Conservation (phyloP, 2,329 filamentous ascomycete species). For the Lecanoromycetidae sp. region DNA sequence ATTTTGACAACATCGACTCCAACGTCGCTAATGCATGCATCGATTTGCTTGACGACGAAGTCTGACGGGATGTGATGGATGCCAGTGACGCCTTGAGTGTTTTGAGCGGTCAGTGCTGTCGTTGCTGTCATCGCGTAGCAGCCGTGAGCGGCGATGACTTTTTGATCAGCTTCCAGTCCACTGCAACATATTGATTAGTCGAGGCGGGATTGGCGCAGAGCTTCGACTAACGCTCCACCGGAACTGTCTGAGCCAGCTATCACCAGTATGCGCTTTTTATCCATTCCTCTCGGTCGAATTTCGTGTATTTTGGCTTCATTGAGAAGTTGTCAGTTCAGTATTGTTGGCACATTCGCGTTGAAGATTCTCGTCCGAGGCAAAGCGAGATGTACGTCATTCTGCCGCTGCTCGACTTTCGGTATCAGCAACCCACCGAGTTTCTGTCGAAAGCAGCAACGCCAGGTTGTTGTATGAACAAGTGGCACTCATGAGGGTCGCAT, state of each 20-base stretch:
- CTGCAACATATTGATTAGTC: too few species aligned
- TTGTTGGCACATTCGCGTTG: background rate
- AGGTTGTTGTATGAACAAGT: too few species aligned
- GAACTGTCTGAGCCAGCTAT: conserved; percentile 87
- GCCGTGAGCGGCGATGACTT: conserved; percentile 80
- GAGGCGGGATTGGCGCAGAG: conserved; percentile 8
- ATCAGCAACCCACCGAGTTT: background rate
- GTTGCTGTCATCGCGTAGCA: conserved; percentile 96
- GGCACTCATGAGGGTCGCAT: too few species aligned
- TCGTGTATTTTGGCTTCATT: background rate
- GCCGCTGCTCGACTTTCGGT: background rate
- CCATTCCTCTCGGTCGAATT: conserved; percentile 2
- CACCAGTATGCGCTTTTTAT: conserved; percentile 51
- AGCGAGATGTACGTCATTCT: conserved; percentile 10
- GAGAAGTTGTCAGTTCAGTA: background rate
- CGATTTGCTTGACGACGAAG: conserved; percentile 76
- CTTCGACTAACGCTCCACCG: conserved; percentile 60
- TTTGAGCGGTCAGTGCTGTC: conserved; percentile 90
- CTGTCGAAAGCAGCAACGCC: background rate
- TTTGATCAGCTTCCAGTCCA: conserved; percentile 90
- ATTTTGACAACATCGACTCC: conserved; percentile 85
- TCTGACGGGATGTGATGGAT: conserved; percentile 67
- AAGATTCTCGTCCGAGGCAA: too few species aligned
- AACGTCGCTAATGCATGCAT: conserved; percentile 72
- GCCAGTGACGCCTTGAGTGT: conserved; percentile 70